Evolutionary conservation across 2,329 filamentous ascomycete species (phyloP), one percentile per base, ranked within the genome.

Genomic region (Talaromyces albobiverticillius): DNA sequence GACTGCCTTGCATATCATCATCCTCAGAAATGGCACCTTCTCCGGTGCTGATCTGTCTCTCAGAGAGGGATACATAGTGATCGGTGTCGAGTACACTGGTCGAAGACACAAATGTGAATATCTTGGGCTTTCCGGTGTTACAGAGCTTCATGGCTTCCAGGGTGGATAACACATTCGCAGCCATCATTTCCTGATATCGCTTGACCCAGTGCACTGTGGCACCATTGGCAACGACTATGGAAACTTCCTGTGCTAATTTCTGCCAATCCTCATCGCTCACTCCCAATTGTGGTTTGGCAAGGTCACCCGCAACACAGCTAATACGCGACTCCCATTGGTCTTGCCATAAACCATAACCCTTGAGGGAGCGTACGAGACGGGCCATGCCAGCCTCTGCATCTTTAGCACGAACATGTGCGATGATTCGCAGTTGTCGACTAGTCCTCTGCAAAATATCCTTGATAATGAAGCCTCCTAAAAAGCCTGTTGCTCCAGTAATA

Each of bases 401-500:
- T 67, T 86, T 85, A 18, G 51, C 54, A 49, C 91, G 86, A 3
- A 95, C 87, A 54, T 92, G 85, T 0, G 86, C 85, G 54, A 95
- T 84, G 9, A 95, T 79, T 60, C 82, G 85, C 13, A 83, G 75
- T 16, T 74, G 71, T 16, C 75, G 80, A 14, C 74, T 73, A 9
- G 76, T 74, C 22, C 87, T 79, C 36, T 81, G 81, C 1, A 96
- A 78, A 1, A 96, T 72, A 53, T 95, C 89, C 53, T 82, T 82
- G 29, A 95, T 76, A 10, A 96, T 77, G 65, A 91, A 95, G 0
- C 89, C 82, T 25, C 92, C 92, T 18, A 96, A 73, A 77, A 96
- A 96, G 2, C 92, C 92, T 4, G 92, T 96, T 3, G 89, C 90
- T 41, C 93, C 91, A 2, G 92, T 96, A 4, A 96, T 74, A 70